Base-by-base conservation (phyloP, 1,284 basidiomycete species). In the Leccinum pachyderme region DNA sequence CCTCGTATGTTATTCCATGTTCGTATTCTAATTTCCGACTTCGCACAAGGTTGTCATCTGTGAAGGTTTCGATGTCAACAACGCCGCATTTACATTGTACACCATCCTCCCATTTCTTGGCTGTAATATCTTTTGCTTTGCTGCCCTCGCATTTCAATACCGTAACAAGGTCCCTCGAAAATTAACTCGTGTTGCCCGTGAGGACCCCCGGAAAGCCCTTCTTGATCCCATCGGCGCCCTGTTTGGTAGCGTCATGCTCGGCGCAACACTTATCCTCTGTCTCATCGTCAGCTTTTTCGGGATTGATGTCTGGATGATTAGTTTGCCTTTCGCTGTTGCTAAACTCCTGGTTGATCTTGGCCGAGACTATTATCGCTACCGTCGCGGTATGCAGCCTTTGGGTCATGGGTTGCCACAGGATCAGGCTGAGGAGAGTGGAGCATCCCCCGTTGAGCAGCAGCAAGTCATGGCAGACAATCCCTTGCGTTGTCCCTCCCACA, bases 321-420 rank as follows among this genome's bases (percentile, higher is more conserved):
- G 87, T 1, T 79, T 93, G n/a, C 95, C 96, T 0, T 94, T 95
- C 32, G 95, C 94, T 0, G 69, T 81, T 1, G 69, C 83, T 51
- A 91, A 93, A 67, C 78, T 93, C 44, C 49, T 82, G 2, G 82
- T 87, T 48, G 91, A 95, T 65, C 62, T 87, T 9, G 63, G 58
- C 2, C 81, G 81, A 78, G 82, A 87, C 64, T 79, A 86, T 61
- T 79, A 78, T 59, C 74, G 76, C 15, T 76, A 66, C 54, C 58
- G 61, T 4, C 73, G 63, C 5, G 63, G 61, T 8, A 67, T 69
- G 6, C 52, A 59, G 7, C 63, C 61, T 54, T 43, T 63, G 18
- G 58, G 56, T 4, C 56, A 46, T 41, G 62, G 50, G 22, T 28
- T 18, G 2, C 44, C 47, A 37, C 52, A 56, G 28, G 47, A 54